Evolutionary conservation across 495 filamentous ascomycete genomes (phyloP).

Genomic region (Hyaloscypha variabilis): DNA sequence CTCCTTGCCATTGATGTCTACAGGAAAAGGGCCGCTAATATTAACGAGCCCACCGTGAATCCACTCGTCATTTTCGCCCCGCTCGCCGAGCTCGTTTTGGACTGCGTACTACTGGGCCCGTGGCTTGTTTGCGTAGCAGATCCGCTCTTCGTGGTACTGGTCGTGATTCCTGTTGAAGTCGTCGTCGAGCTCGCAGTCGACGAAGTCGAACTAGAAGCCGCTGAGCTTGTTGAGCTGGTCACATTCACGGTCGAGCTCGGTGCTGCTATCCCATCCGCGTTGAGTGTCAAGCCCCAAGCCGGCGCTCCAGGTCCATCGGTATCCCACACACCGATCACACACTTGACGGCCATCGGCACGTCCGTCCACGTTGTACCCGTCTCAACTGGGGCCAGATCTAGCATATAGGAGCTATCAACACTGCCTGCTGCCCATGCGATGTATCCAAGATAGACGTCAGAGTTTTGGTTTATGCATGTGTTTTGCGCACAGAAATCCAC

Average conservation of each 20-base stretch:
- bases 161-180: not conserved
- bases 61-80: not conserved
- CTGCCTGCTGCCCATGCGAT: constrained; percentile 52
- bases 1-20: not conserved
- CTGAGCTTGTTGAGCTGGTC: not conserved
- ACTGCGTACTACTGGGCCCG: not conserved
- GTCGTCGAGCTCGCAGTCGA: not conserved
- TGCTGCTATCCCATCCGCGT: not conserved
- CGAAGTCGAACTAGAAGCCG: too few relatives aligned
- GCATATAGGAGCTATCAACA: constrained; percentile 46
- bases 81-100: not conserved
- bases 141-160: not conserved
- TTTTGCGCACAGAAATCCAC: constrained; percentile 50
- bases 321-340: constrained; percentile 16
- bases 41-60: not conserved
- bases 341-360: constrained; percentile 4
- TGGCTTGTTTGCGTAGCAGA: not conserved
- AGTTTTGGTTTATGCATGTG: constrained; percentile 41
- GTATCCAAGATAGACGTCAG: constrained; percentile 54
- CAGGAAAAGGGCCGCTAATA: not conserved
- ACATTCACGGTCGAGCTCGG: not conserved
- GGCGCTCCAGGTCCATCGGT: not conserved
- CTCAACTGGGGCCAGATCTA: constrained; percentile 46
- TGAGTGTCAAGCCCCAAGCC: not conserved
- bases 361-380: constrained; percentile 37